phyloP scores from a whole-genome alignment of 108 stramenopile species.

The Parietichytrium sp. region DNA sequence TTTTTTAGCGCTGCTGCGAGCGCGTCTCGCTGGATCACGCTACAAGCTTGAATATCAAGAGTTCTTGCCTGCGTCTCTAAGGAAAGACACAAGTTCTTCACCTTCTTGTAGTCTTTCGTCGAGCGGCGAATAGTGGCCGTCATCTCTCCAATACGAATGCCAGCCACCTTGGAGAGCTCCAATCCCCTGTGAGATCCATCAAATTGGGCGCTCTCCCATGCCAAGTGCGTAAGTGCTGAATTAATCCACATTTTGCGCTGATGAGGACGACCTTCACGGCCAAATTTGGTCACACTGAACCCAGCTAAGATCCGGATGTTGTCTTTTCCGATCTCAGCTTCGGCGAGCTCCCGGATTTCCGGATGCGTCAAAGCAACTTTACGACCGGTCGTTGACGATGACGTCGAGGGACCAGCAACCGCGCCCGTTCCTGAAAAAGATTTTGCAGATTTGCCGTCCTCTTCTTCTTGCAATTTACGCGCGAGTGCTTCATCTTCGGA shows the following conservation, averaged over 20 bases:
- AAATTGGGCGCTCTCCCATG: slow-evolving; percentile 27
- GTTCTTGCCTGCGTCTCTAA: slow-evolving; percentile 26
- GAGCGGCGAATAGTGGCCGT: slow-evolving; percentile 6
- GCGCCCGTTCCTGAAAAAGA: background rate
- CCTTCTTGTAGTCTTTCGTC: slow-evolving; percentile 7
- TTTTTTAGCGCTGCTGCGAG: background rate
- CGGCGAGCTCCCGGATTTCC: slow-evolving; percentile 18
- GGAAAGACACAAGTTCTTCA: background rate
- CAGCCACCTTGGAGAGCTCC: slow-evolving; percentile 1
- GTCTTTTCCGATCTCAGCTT: slow-evolving; percentile 27
- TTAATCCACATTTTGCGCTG: slow-evolving; percentile 39
- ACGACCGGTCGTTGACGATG: background rate
- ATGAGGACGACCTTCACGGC: slow-evolving; percentile 34
- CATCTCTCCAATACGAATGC: slow-evolving; percentile 28
- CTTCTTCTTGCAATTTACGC: slow-evolving; percentile 25
- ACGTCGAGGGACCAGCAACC: background rate
- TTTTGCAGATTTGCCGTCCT: background rate
- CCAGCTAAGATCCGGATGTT: slow-evolving; percentile 19
- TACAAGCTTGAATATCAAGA: slow-evolving; percentile 19
- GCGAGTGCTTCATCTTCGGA: slow-evolving; percentile 23
- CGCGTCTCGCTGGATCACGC: slow-evolving; percentile 23
- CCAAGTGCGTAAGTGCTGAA: background rate
- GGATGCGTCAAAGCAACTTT: slow-evolving; percentile 12
- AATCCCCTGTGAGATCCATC: slow-evolving; percentile 13
- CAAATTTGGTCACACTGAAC: slow-evolving; percentile 29